These are phyloP conservation scores for Xylogone sp. DNA, from an alignment of 2,329 filamentous ascomycete species.

Conservation along the genomic window DNA sequence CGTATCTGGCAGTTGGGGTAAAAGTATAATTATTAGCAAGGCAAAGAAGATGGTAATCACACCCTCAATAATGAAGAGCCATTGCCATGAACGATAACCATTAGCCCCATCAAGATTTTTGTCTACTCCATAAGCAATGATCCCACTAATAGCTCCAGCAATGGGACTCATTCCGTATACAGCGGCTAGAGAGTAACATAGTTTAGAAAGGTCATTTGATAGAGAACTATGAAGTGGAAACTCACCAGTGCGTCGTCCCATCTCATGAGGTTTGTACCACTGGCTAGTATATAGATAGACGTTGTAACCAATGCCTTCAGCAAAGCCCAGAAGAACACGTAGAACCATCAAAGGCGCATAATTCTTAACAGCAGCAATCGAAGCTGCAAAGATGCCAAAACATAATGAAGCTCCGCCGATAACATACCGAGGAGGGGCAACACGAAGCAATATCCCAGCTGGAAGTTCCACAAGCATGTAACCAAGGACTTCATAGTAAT, in stretches of 20 bases:
- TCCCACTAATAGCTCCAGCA: constrained; percentile 22
- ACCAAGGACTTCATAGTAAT: neutral
- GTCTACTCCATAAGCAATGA: constrained; percentile 30
- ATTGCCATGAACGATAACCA: constrained; percentile 43
- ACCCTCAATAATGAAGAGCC: constrained; percentile 24
- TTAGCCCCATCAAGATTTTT: constrained; percentile 39
- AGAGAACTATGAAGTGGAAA: neutral
- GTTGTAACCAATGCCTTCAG: neutral
- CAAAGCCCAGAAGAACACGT: neutral
- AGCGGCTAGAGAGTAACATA: neutral
- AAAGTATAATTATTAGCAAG: neutral
- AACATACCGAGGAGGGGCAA: neutral
- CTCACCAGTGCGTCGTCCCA: neutral
- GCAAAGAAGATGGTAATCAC: constrained; percentile 11
- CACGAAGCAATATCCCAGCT: neutral
- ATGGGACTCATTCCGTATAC: neutral
- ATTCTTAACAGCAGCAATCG: neutral
- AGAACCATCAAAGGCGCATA: neutral
- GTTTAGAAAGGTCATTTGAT: neutral
- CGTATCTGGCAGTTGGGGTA: neutral
- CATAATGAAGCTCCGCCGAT: neutral
- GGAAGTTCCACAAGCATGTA: neutral
- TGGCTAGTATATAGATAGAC: neutral
- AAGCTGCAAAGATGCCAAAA: neutral
- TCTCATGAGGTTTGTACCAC: neutral